A percentile compares a stretch with the other conserved stretches of the same genome.
phyloP scores from a whole-genome alignment of 2,329 filamentous ascomycete genomes.

The Phyllosticta ampelicida region DNA sequence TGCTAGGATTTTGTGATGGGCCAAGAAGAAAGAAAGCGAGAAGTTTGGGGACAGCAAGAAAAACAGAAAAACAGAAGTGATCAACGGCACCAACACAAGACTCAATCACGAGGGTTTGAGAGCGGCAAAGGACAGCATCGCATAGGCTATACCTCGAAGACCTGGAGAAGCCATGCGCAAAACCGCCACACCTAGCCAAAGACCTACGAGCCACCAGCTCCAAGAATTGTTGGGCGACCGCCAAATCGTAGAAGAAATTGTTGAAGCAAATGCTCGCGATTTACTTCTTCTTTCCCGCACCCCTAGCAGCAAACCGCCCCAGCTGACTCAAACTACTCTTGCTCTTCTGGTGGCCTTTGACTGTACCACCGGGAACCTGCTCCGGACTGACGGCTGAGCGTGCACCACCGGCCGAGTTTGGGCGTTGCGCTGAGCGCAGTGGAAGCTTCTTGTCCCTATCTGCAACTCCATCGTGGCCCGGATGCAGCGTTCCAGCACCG shows the following conservation, averaged over 20 bases:
- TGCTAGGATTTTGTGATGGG: no score
- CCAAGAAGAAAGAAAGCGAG: no score
- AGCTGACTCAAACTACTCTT: conserved; percentile 35
- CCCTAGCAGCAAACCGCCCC: conserved; percentile 33
- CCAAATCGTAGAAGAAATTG: neutral
- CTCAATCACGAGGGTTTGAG: no score
- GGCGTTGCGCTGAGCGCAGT: conserved; percentile 7
- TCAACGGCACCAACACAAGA: no score
- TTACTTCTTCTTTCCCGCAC: conserved; percentile 21
- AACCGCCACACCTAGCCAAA: no score
- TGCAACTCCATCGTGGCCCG: conserved; percentile 13
- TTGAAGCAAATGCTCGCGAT: neutral
- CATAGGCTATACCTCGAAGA: no score
- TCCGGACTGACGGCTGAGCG: conserved; percentile 18
- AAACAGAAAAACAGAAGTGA: no score
- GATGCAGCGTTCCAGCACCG: conserved; percentile 12
- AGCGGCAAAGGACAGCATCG: no score
- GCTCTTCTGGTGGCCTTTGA: conserved; percentile 23
- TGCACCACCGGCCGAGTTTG: conserved; percentile 2
- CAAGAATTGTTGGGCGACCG: neutral
- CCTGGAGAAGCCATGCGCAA: no score
- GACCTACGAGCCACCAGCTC: neutral
- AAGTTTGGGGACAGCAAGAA: no score
- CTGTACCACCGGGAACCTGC: conserved; percentile 15
- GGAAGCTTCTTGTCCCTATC: conserved; percentile 17